These are phyloP conservation scores for Plantago major DNA, from an alignment of 257 asterid species.

Conservation along the genomic window DNA sequence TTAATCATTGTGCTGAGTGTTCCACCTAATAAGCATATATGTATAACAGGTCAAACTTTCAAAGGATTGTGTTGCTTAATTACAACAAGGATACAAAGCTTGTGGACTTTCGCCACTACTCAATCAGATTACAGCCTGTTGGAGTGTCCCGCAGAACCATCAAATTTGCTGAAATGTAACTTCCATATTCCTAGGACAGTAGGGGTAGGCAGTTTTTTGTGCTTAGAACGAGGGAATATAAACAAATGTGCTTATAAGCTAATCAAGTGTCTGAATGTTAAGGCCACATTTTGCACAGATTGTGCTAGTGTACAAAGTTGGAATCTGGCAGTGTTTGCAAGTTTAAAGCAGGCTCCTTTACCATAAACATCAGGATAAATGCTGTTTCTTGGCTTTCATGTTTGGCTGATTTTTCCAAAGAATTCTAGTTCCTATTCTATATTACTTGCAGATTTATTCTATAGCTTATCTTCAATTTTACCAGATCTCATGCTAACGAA, in stretches of 20 bases:
- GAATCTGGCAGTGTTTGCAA: not conserved
- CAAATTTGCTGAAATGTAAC: slow-evolving; percentile 28
- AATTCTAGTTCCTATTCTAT: not conserved
- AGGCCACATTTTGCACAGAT: not conserved
- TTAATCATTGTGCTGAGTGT: slow-evolving; percentile 7
- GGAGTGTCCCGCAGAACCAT: slow-evolving; percentile 93
- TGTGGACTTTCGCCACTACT: slow-evolving; percentile 87
- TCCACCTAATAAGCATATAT: slow-evolving; percentile 8
- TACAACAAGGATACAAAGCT: slow-evolving; percentile 83
- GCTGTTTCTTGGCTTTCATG: no score
- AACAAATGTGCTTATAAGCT: not conserved
- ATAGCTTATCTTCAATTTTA: no score
- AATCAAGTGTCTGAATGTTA: not conserved
- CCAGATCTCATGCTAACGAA: no score
- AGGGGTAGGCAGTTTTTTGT: not conserved
- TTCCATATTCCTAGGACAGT: not conserved
- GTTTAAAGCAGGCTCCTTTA: not conserved
- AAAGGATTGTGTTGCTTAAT: slow-evolving; percentile 86
- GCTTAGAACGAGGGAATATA: not conserved
- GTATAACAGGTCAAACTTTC: slow-evolving; percentile 80
- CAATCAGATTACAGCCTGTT: slow-evolving; percentile 87
- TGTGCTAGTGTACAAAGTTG: not conserved
- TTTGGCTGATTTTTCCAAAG: not conserved
- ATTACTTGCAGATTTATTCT: no score
- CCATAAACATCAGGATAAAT: not conserved